Base-by-base conservation (phyloP, 257 asterid genomes). In the Anisodus tanguticus region DNA sequence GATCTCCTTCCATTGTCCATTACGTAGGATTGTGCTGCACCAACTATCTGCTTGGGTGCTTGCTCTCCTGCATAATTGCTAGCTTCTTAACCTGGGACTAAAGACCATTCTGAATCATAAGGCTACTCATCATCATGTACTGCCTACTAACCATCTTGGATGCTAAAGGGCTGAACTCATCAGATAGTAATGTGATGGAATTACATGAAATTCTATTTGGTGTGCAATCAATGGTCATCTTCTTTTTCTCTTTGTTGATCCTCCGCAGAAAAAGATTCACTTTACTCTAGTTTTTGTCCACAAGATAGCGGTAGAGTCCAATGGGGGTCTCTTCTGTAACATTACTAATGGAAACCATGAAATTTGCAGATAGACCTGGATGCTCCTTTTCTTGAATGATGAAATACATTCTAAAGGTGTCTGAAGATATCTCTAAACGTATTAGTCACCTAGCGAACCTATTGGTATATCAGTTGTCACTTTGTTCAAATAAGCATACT, bases 61-160 rank as follows among this genome's bases (percentile, higher is more conserved):
- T 67, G n/a, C 19, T 67, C 49, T 67, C 74, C 13, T 67, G 4
- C 49, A 67, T 67, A 66, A 4, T 12, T 67, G 49, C 19, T 67
- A 35, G 49, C 47, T 15, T 39, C 53, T 16, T 69, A 19, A 39
- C 53, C 39, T 15, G 77, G 26, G 3, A 39, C 53, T 68, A 13
- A 37, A 37, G 26, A 39, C 51, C 53, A 13, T 10, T 68, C 11
- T 37, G 51, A 68, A 68, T 68, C 76, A 69, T 15, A 39, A 69
- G 77, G 77, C 53, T 69, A 69, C 53, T 69, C 77, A 69, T 69
- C 77, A 37, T 15, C 77, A 39, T 69, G 77, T 15, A 69, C 12
- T 69, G 31, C 13, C 26, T 16, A 15, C 5, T 26, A 64, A 13
- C 10, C 72, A 31, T 67, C 17, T 67, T 67, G 49, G n/a, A 35